Conservation (phyloP, 805 yeast species). For the Wickerhamiella kazuoi region DNA sequence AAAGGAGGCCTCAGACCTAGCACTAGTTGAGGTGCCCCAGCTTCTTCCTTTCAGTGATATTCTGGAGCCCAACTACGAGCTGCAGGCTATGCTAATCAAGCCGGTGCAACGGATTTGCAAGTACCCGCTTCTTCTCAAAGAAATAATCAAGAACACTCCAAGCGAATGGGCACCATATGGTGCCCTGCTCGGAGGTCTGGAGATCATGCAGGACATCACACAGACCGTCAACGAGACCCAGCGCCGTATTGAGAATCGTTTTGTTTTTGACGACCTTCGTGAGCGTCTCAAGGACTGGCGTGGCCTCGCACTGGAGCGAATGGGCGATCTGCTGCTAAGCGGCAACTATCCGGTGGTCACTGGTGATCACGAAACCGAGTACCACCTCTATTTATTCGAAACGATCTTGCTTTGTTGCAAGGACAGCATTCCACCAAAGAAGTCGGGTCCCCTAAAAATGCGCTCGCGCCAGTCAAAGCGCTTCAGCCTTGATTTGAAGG, state of each 20-base stretch:
- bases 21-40: constrained; percentile 40
- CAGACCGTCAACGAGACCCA: constrained; percentile 83
- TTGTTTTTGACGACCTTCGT: constrained; percentile 45
- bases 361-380: constrained; percentile 64
- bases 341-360: constrained; percentile 41
- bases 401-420: constrained; percentile 45
- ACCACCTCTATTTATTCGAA: constrained; percentile 79
- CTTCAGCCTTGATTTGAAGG: constrained; percentile 41
- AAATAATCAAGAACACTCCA: constrained; percentile 51
- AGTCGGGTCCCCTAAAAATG: constrained; percentile 33
- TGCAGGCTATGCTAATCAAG: constrained; percentile 75
- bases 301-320: constrained; percentile 59
- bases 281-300: constrained; percentile 82
- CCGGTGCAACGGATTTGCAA: constrained; percentile 95
- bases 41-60: constrained; percentile 36
- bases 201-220: constrained; percentile 69
- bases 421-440: constrained; percentile 35
- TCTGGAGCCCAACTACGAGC: constrained; percentile 71
- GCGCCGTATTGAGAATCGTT: constrained; percentile 73
- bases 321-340: constrained; percentile 70
- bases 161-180: constrained; percentile 33
- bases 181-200: constrained; percentile 55
- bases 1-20: constrained; percentile 67
- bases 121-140: constrained; percentile 64
- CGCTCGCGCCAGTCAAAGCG: constrained; percentile 21